phyloP scores from a whole-genome alignment of 2,329 filamentous ascomycete species.

The Aspergillus pseudoterreus region DNA sequence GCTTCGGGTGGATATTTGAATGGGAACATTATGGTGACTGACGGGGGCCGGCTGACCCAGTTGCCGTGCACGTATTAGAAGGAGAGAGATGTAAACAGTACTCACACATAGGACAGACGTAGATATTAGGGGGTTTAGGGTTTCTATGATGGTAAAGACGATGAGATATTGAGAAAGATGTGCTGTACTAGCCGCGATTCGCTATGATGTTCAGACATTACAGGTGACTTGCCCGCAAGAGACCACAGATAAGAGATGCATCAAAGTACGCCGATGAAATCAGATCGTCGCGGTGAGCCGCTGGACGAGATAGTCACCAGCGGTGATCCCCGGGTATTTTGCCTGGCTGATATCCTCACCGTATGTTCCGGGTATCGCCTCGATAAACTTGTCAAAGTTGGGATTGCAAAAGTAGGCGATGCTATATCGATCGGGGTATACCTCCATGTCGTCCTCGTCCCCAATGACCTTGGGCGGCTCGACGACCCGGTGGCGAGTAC shows the following conservation, averaged over 20 bases:
- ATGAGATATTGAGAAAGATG: not conserved
- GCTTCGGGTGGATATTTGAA: constrained; percentile 64
- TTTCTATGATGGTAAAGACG: not conserved
- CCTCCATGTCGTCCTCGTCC: constrained; percentile 34
- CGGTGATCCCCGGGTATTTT: constrained; percentile 73
- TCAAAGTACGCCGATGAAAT: not conserved
- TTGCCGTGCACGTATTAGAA: constrained; percentile 54
- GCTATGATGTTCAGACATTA: not conserved
- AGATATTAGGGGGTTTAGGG: not conserved
- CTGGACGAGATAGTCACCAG: constrained; percentile 75
- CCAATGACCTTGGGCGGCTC: constrained; percentile 64
- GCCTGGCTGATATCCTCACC: constrained; percentile 52
- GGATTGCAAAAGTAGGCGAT: constrained; percentile 94
- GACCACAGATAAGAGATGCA: not conserved
- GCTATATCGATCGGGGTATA: constrained; percentile 75
- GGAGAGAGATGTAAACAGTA: not conserved
- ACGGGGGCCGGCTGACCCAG: constrained; percentile 59
- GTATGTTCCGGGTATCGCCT: constrained; percentile 77
- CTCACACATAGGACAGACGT: not conserved
- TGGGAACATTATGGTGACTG: constrained; percentile 59
- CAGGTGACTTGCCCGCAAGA: not conserved
- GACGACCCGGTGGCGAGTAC: constrained; percentile 84
- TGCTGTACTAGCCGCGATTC: not conserved
- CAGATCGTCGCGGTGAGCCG: constrained; percentile 70
- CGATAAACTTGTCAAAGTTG: constrained; percentile 70